Evolutionary conservation across 495 filamentous ascomycete species (phyloP), one percentile per base, ranked within the genome.

Genomic region (Astrothelium macrocarpum): DNA sequence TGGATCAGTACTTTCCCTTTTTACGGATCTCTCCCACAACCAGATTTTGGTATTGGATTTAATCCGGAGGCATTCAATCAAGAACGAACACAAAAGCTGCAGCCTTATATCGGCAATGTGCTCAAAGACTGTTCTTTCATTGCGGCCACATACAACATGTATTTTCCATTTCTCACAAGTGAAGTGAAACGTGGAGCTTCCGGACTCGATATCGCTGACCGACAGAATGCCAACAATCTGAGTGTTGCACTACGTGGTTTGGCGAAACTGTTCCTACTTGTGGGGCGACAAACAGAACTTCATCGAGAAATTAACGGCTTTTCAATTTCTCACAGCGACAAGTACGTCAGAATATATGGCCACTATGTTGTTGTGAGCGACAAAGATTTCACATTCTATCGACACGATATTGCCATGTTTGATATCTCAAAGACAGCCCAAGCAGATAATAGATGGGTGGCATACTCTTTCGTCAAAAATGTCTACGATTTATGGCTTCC

Each of bases 311-410:
- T 78, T 32, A 69, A 79, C 61, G 70, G 71, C 39, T 82, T 81
- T 73, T 81, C 77, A 1, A 70, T 83, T 63, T 81, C 77, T 28
- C 75, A 81, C 67, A 69, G 81, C 65, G 61, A 77, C 43, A 26
- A 60, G 20, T 64, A 64, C 7, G 73, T 79, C 26, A 65, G 70
- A 25, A 77, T 81, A 20, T 66, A 64, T 59, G 71, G 71, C 26
- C 61, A 72, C 62, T 70, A 72, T 56, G 53, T 65, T 60, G 60
- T 70, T 16, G 64, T 73, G 49, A 53, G 70, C 31, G 71, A 61
- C 34, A 31, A 45, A 14, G 59, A 62, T 20, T 28, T 39, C 39
- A 67, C 62, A 34, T 66, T 66, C 43, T 65, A 71, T 53, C 58
- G 68, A 16, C 62, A 70, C 63, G 45, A 46, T 36, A 67, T 71